Evolutionary conservation across 176 grass and related monocot genomes (phyloP).

Genomic region (Oryza longistaminata): DNA sequence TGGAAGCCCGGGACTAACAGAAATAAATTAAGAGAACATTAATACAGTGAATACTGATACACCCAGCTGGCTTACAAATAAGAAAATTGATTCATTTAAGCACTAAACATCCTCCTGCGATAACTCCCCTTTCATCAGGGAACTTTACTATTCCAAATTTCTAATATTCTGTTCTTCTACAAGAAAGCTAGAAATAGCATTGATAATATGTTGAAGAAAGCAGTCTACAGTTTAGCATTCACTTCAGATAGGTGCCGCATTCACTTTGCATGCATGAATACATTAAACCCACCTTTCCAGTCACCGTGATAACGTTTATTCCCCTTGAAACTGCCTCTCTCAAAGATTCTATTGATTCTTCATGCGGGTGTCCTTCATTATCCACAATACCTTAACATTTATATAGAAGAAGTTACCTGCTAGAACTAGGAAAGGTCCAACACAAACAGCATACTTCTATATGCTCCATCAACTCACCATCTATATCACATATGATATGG

Average conservation of each 20-base stretch:
- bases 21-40: constrained; percentile 5
- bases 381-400: constrained; percentile 60
- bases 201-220: background rate
- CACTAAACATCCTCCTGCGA: background rate
- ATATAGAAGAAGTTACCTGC: constrained; percentile 35
- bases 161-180: background rate
- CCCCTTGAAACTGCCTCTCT: constrained; percentile 60
- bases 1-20: constrained; percentile 60
- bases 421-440: constrained; percentile 32
- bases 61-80: constrained; percentile 8
- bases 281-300: constrained; percentile 65
- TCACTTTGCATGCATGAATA: constrained; percentile 26
- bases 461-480: constrained; percentile 62
- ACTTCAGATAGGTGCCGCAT: constrained; percentile 11
- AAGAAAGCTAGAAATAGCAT: background rate
- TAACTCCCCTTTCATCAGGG: constrained; percentile 17
- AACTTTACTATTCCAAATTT: background rate
- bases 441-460: constrained; percentile 13
- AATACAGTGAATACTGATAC: constrained; percentile 13
- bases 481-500: constrained; percentile 86
- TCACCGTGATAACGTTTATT: constrained; percentile 70
- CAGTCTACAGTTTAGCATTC: background rate
- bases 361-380: constrained; percentile 46
- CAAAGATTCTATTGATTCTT: constrained; percentile 56
- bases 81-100: constrained; percentile 15